Percentiles rank a stretch among this genome's conserved stretches.
Conservation (phyloP, 164 flowering plant genomes). For the Platanus orientalis region DNA sequence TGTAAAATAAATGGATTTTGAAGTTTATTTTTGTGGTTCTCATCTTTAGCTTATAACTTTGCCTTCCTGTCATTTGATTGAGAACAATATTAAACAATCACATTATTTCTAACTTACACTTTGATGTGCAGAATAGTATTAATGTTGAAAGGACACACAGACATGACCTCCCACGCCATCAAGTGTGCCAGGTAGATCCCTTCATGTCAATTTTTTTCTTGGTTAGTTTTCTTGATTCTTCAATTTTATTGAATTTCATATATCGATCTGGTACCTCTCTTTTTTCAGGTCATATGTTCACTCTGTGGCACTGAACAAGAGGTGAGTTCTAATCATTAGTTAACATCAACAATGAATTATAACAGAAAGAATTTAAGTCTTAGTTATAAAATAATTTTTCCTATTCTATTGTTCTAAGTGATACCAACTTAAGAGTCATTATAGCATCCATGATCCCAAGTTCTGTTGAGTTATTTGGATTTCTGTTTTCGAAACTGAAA, state of each 20-base stretch:
- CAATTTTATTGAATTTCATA: not conserved
- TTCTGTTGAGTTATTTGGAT: too few species aligned
- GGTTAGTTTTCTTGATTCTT: not conserved
- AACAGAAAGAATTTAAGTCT: not conserved
- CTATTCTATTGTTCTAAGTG: too few species aligned
- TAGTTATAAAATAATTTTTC: not conserved
- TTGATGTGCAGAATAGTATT: slow-evolving; percentile 54
- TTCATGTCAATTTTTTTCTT: not conserved
- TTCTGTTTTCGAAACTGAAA: too few species aligned
- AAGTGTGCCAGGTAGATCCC: slow-evolving; percentile 51
- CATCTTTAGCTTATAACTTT: not conserved
- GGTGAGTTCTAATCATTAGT: slow-evolving; percentile 33
- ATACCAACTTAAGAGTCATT: too few species aligned
- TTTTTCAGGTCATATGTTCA: slow-evolving; percentile 72
- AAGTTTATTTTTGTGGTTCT: not conserved
- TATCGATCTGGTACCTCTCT: not conserved
- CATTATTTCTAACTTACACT: not conserved
- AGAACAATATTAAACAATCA: not conserved
- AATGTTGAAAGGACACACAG: slow-evolving; percentile 45
- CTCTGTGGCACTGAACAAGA: slow-evolving; percentile 87
- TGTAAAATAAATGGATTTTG: too few species aligned
- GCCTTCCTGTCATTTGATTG: not conserved
- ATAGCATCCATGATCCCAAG: too few species aligned
- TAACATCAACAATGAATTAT: too few species aligned
- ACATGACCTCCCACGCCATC: slow-evolving; percentile 86